Conservation (phyloP, 495 filamentous ascomycete species). For the Acidiella bohemica region DNA sequence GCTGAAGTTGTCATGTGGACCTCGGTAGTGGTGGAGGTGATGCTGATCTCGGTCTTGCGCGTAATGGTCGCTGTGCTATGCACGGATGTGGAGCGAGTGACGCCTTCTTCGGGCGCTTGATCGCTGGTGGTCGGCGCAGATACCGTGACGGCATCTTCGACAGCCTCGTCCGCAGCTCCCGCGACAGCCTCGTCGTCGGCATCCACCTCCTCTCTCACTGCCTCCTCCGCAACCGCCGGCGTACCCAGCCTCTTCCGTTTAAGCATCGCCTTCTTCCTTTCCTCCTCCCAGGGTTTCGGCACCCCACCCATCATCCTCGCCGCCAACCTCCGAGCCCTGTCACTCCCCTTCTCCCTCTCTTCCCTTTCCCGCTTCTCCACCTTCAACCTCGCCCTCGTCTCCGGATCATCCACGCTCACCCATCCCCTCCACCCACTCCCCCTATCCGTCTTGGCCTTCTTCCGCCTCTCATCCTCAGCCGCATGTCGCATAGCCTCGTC, state of each 20-base stretch:
- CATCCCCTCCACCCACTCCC: slow-evolving; percentile 16
- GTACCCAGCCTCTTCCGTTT: slow-evolving; percentile 5
- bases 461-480: slow-evolving; percentile 16
- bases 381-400: slow-evolving; percentile 16
- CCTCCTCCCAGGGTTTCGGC: slow-evolving; percentile 1
- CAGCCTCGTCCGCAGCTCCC: not conserved
- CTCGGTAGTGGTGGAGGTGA: not conserved
- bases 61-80: slow-evolving; percentile 5
- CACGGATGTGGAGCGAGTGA: not conserved
- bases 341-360: slow-evolving; percentile 12
- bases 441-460: slow-evolving; percentile 13
- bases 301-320: not conserved
- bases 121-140: not conserved
- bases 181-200: not conserved
- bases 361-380: slow-evolving; percentile 18
- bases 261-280: slow-evolving; percentile 1
- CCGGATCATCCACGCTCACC: slow-evolving; percentile 18
- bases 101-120: slow-evolving; percentile 6
- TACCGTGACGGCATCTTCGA: not conserved
- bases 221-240: not conserved
- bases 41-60: slow-evolving; percentile 7
- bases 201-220: not conserved
- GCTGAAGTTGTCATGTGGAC: not conserved
- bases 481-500: slow-evolving; percentile 9
- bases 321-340: slow-evolving; percentile 12